phyloP scores from a whole-genome alignment of 148 eudicot species.

The Rhododendron ovatum region DNA sequence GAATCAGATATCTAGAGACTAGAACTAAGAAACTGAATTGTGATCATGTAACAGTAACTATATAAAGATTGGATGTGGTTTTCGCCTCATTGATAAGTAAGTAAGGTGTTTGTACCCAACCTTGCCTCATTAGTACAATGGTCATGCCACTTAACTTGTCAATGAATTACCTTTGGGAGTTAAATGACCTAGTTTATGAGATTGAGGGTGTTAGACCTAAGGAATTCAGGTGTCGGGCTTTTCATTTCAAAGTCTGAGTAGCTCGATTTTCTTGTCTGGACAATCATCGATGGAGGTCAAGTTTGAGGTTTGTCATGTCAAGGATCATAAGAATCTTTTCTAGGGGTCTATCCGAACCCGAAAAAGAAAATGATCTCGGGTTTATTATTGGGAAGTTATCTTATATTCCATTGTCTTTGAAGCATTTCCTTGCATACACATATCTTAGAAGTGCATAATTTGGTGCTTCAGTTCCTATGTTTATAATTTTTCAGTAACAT shows the following conservation, averaged over 20 bases:
- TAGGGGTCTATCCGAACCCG: neutral
- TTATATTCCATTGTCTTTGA: neutral
- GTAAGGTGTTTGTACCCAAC: neutral
- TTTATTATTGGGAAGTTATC: neutral
- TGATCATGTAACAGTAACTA: neutral
- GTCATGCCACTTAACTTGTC: neutral
- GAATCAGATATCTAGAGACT: neutral
- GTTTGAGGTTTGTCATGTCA: neutral
- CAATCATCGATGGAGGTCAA: neutral
- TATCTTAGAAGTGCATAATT: neutral
- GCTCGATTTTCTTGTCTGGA: neutral
- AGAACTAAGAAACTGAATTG: neutral
- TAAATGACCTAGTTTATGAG: neutral
- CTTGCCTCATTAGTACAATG: neutral
- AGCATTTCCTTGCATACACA: neutral
- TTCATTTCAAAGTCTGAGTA: neutral
- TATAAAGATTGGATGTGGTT: neutral
- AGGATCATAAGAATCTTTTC: neutral
- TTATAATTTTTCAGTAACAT: neutral
- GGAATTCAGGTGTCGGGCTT: neutral
- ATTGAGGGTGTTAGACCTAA: neutral
- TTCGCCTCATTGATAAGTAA: neutral
- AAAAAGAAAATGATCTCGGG: neutral
- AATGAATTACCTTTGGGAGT: neutral
- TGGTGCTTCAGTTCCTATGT: neutral